Conservation (phyloP, 2,329 filamentous ascomycete species). For the Exophiala sp. region DNA sequence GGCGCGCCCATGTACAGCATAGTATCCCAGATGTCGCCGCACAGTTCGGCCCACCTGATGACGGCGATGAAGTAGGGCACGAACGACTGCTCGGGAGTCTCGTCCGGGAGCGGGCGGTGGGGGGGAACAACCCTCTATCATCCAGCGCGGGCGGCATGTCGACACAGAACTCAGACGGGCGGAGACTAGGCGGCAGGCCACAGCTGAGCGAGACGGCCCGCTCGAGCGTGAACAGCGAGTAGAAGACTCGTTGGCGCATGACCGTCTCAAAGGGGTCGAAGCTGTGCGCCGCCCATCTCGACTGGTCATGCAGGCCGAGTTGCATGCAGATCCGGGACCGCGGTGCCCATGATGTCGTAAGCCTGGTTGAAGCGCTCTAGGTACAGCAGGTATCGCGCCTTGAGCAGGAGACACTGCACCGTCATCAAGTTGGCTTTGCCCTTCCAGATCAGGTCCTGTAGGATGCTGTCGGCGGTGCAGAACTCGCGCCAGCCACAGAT, state of each 20-base stretch:
- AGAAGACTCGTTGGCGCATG: not conserved
- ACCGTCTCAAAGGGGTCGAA: not conserved
- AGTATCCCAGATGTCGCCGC: not conserved
- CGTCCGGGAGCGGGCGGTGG: not conserved
- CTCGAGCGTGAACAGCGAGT: not conserved
- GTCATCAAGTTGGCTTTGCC: constrained; percentile 1
- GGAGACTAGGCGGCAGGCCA: not conserved
- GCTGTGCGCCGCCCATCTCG: too few species aligned
- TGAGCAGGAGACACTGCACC: constrained; percentile 1
- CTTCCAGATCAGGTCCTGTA: not conserved
- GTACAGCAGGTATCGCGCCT: constrained; percentile 1
- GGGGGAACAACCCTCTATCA: not conserved
- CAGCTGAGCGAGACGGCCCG: not conserved
- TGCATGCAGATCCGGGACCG: constrained; percentile 26
- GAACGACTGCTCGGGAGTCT: not conserved
- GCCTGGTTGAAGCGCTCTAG: not conserved
- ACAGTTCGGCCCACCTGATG: not conserved
- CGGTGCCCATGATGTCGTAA: constrained; percentile 1
- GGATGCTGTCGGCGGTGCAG: not conserved
- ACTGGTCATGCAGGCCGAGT: constrained; percentile 40
- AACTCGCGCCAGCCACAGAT: not conserved
- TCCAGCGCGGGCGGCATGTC: not conserved
- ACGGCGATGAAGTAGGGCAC: not conserved
- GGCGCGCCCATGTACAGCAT: not conserved
- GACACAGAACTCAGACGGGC: not conserved